A percentile compares a stretch with the other conserved stretches of the same genome.
Evolutionary conservation across 116 monocot genomes (phyloP).

Genomic region (Dioscorea cayenensis): DNA sequence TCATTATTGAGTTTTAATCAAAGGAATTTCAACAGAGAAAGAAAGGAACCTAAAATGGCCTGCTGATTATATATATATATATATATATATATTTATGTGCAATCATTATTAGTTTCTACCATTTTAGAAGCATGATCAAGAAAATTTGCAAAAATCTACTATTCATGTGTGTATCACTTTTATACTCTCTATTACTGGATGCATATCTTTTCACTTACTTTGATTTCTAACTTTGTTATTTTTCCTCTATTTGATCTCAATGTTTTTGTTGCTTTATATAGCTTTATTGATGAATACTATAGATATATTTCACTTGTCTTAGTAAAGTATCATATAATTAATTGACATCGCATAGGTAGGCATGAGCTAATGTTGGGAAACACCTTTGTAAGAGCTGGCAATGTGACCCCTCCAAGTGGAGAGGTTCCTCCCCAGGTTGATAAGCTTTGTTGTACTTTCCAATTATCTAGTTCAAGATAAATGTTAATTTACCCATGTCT

Average conservation of each 20-base stretch:
- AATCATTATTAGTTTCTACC: no score
- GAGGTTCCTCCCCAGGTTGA: constrained; percentile 81
- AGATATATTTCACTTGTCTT: background rate
- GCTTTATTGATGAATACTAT: background rate
- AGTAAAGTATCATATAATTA: background rate
- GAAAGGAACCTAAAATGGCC: no score
- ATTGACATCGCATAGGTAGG: constrained; percentile 46
- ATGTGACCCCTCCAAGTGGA: constrained; percentile 48
- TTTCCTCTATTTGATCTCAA: background rate
- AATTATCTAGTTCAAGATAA: background rate
- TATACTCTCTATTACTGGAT: no score
- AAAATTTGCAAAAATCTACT: no score
- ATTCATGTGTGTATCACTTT: no score
- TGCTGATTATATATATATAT: no score
- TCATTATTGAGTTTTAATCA: no score
- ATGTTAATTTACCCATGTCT: background rate
- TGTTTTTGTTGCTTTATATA: background rate
- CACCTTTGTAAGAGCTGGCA: constrained; percentile 48
- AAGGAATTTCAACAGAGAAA: no score
- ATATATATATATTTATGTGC: no score
- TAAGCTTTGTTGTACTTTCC: background rate
- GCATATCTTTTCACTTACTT: no score
- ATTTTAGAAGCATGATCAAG: no score
- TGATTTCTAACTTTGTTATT: background rate
- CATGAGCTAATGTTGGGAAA: constrained; percentile 87